Conservation (phyloP, 1,139 yeast genomes). For the Suhomyces ambrosiae region DNA sequence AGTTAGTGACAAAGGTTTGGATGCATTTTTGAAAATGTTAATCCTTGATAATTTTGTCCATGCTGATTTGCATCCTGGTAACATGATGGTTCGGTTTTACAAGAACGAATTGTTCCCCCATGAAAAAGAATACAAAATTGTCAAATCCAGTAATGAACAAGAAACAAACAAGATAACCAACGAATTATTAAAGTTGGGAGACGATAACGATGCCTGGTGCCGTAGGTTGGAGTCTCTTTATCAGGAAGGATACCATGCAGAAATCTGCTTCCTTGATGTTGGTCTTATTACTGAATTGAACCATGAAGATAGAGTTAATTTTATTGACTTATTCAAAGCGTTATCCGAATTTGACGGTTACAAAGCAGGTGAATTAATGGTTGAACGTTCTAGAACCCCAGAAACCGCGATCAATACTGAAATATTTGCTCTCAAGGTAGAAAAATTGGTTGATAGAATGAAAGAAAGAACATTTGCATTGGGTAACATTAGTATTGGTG, state of each 20-base stretch:
- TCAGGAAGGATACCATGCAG: constrained; percentile 74
- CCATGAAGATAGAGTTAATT: constrained; percentile 74
- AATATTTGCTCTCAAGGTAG: constrained; percentile 84
- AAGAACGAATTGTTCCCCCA: constrained; percentile 50
- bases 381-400: constrained; percentile 91
- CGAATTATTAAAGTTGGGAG: constrained; percentile 42
- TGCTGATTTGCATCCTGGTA: constrained; percentile 96
- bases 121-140: constrained; percentile 50
- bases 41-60: constrained; percentile 91
- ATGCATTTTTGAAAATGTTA: constrained; percentile 90
- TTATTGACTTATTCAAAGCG: constrained; percentile 86
- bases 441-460: constrained; percentile 75
- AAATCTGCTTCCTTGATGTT: constrained; percentile 87
- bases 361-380: constrained; percentile 92
- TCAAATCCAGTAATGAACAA: constrained; percentile 44
- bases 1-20: constrained; percentile 84
- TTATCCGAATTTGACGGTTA: constrained; percentile 92
- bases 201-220: constrained; percentile 51
- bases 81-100: constrained; percentile 79
- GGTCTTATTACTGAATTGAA: constrained; percentile 92
- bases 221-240: constrained; percentile 51
- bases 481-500: constrained; percentile 92
- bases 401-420: constrained; percentile 86
- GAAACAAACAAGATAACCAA: constrained; percentile 53
- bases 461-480: constrained; percentile 87